Percentiles rank a stretch among this genome's conserved stretches.
phyloP scores from a whole-genome alignment of 495 filamentous ascomycete genomes.

The Alectoria sarmentosa region DNA sequence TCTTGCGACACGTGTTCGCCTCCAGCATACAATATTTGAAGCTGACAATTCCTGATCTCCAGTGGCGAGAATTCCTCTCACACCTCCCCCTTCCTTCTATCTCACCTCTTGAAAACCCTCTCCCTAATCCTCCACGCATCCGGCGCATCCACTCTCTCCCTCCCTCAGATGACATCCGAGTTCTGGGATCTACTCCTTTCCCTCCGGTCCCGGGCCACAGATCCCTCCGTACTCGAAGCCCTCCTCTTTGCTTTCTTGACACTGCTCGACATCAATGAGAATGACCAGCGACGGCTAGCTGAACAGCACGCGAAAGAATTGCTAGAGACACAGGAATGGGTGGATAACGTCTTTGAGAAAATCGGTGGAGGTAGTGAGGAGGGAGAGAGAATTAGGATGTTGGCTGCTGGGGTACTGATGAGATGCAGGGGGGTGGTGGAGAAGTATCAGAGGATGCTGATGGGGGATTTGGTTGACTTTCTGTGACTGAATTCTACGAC shows the following conservation, averaged over 20 bases:
- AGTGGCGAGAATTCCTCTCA: constrained; percentile 31
- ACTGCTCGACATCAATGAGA: constrained; percentile 71
- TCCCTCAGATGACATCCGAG: constrained; percentile 41
- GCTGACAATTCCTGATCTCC: constrained; percentile 34
- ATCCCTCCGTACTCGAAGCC: constrained; percentile 60
- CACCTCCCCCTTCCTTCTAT: constrained; percentile 35
- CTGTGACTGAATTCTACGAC: constrained; percentile 14
- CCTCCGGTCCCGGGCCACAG: constrained; percentile 40
- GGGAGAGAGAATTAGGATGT: constrained; percentile 51
- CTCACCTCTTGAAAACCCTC: constrained; percentile 46
- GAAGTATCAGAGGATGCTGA: constrained; percentile 58
- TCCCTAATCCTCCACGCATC: constrained; percentile 44
- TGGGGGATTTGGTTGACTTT: constrained; percentile 25
- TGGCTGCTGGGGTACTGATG: constrained; percentile 80
- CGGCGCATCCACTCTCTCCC: constrained; percentile 40
- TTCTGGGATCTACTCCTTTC: constrained; percentile 41
- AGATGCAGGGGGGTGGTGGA: constrained; percentile 72
- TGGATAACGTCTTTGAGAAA: constrained; percentile 60
- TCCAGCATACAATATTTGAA: constrained; percentile 28
- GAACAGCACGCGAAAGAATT: constrained; percentile 49
- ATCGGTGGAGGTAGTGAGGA: constrained; percentile 49
- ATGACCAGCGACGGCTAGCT: constrained; percentile 45
- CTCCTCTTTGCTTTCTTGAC: constrained; percentile 72
- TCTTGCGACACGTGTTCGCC: constrained; percentile 15
- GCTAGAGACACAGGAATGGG: constrained; percentile 60